Percentiles rank a stretch among this genome's conserved stretches.
These are phyloP conservation scores for Daldinia grandis DNA, from an alignment of 495 filamentous ascomycete genomes.

Conservation along the genomic window DNA sequence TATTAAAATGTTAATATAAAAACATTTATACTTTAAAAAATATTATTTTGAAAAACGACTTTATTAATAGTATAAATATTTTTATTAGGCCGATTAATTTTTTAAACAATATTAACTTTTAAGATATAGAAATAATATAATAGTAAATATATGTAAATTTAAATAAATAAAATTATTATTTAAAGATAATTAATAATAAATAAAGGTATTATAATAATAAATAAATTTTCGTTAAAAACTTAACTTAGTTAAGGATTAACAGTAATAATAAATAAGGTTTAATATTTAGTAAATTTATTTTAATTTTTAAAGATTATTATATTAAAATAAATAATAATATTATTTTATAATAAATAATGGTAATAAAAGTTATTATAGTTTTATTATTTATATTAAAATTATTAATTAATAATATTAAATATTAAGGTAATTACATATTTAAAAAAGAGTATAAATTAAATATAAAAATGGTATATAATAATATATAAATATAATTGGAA, in stretches of 20 bases:
- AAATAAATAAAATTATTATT: background rate
- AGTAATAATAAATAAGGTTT: background rate
- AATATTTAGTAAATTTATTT: background rate
- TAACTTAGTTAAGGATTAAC: background rate
- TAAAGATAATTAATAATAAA: background rate
- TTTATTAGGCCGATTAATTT: too few relatives aligned
- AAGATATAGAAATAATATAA: background rate
- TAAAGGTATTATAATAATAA: too few relatives aligned
- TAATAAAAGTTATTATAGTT: background rate
- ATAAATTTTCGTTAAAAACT: too few relatives aligned
- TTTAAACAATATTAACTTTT: background rate
- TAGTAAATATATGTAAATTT: background rate
- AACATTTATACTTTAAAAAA: too few relatives aligned
- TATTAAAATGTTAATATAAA: background rate
- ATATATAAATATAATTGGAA: too few relatives aligned
- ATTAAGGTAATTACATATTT: too few relatives aligned
- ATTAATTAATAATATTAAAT: too few relatives aligned
- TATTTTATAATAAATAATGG: background rate
- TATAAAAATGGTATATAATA: too few relatives aligned
- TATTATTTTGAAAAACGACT: too few relatives aligned
- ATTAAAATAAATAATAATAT: background rate
- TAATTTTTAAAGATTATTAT: background rate
- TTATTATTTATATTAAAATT: too few relatives aligned
- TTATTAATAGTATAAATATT: too few relatives aligned
- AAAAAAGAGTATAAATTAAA: too few relatives aligned